Evolutionary conservation across 208 protist species (phyloP), one percentile per base, ranked within the genome.

Genomic region (Wallacemonas sp.): DNA sequence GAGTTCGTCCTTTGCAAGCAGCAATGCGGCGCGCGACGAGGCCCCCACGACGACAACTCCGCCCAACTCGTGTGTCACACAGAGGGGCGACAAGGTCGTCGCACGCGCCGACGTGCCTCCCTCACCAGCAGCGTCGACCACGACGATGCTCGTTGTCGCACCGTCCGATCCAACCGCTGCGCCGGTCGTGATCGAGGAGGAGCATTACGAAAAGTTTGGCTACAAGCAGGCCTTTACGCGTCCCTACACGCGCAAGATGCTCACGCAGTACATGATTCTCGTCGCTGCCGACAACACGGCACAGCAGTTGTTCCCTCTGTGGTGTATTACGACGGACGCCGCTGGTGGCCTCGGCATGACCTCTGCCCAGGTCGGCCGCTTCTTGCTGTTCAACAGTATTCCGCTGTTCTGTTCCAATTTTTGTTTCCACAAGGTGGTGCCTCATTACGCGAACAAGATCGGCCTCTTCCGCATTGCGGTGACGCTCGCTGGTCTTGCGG

Each of bases 181-280:
- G 36, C 6, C 36, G 14, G 9, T 41, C 9, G 9, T 14, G 6
- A 14, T 41, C 36, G 36, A 41, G 36, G 38, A 49, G 41, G 27
- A 55, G 62, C 30, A 43, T 1, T 44, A 41, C 38, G 32, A 26
- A 12, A 57, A 36, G 19, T 85, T 88, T 66, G 85, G 85, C 32
- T 92, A 88, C 62, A 70, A 65, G 34, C 68, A 84, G 30, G 76
- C 81, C 12, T 87, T 85, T 58, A 19, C 27, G 17, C 34, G 29
- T 29, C 49, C 70, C 1, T 61, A 41, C 36, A 87, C 81, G 1
- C 69, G 81, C 26, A 70, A 79, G 47, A 79, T 83, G 64, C 77
- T 92, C 1, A 66, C 80, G 16, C 70, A 76, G 30, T 92, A 87
- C 72, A 88, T 83, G 81, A 44, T 86, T 2, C 65, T 92, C 0